Evolutionary conservation across 805 yeast species (phyloP).

Genomic region (Sungouiozyma intestinalis): DNA sequence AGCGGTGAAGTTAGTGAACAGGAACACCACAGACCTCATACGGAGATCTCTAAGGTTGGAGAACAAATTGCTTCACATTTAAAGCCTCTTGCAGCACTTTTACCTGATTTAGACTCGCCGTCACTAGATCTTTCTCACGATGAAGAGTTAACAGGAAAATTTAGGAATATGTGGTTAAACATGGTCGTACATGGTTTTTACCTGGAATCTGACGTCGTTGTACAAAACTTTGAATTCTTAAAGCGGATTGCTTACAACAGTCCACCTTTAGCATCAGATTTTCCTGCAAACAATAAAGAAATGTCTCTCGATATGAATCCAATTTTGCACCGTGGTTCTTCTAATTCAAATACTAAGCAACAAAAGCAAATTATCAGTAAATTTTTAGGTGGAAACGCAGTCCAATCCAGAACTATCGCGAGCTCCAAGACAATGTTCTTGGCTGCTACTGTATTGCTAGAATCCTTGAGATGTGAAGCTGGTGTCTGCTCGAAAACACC

Average conservation of each 20-base stretch:
- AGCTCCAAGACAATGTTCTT: constrained; percentile 79
- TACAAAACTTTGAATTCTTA: constrained; percentile 38
- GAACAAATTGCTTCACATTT: constrained; percentile 53
- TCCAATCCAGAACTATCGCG: constrained; percentile 46
- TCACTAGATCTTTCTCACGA: constrained; percentile 33
- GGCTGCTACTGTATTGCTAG: constrained; percentile 72
- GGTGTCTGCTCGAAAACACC: constrained; percentile 77
- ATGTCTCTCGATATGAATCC: constrained; percentile 88
- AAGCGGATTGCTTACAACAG: constrained; percentile 72
- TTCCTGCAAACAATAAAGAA: constrained; percentile 73
- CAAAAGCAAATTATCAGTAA: constrained; percentile 50
- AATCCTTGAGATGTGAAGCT: constrained; percentile 61
- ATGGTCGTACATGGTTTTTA: constrained; percentile 84
- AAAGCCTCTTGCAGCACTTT: constrained; percentile 62
- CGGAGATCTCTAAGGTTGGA: constrained; percentile 62
- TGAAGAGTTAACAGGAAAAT: constrained; percentile 43
- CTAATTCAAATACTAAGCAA: constrained; percentile 65
- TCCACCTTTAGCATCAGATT: constrained; percentile 79
- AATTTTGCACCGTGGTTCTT: constrained; percentile 79
- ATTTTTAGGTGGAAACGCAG: constrained; percentile 33
- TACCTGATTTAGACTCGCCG: constrained; percentile 46
- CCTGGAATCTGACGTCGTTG: constrained; percentile 44
- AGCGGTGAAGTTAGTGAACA: constrained; percentile 70
- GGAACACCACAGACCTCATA: constrained; percentile 72
- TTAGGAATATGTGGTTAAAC: constrained; percentile 91